phyloP scores from a whole-genome alignment of 345 rosid species.

The Murraya koenigii region DNA sequence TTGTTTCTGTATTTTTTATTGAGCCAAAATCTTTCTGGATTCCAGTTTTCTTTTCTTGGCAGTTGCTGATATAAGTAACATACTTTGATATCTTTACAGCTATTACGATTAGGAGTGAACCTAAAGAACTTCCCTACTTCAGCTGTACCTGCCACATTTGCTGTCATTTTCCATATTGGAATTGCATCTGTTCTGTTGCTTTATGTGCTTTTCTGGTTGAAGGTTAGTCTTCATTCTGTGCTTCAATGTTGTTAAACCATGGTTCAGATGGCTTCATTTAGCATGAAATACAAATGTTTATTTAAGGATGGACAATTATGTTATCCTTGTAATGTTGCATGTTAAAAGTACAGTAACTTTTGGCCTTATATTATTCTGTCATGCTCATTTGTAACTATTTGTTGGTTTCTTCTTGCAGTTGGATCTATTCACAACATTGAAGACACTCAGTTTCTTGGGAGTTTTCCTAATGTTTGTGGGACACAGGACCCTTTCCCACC shows the following conservation, averaged over 20 bases:
- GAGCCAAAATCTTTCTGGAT: background rate
- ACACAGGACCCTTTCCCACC: conserved; percentile 76
- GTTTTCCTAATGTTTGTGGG: conserved; percentile 79
- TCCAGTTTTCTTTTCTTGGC: background rate
- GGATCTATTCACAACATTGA: conserved; percentile 91
- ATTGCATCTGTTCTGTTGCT: conserved; percentile 83
- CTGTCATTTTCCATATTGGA: conserved; percentile 78
- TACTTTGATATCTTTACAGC: conserved; percentile 38
- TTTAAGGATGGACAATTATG: background rate
- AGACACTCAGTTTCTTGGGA: conserved; percentile 74
- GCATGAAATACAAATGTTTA: background rate
- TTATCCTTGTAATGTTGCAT: background rate
- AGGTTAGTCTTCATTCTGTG: conserved; percentile 43
- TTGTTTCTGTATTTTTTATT: background rate
- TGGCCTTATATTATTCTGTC: background rate
- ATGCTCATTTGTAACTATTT: background rate
- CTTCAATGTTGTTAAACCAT: background rate
- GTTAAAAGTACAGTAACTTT: background rate
- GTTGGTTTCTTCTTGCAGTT: conserved; percentile 37
- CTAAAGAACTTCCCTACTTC: conserved; percentile 85
- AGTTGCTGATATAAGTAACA: background rate
- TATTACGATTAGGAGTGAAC: conserved; percentile 69
- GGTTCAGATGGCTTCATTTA: background rate
- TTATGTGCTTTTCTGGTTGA: conserved; percentile 89
- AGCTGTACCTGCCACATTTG: conserved; percentile 56